phyloP scores from a whole-genome alignment of 1,284 basidiomycete species.

The Stygiomarasmius scandens region DNA sequence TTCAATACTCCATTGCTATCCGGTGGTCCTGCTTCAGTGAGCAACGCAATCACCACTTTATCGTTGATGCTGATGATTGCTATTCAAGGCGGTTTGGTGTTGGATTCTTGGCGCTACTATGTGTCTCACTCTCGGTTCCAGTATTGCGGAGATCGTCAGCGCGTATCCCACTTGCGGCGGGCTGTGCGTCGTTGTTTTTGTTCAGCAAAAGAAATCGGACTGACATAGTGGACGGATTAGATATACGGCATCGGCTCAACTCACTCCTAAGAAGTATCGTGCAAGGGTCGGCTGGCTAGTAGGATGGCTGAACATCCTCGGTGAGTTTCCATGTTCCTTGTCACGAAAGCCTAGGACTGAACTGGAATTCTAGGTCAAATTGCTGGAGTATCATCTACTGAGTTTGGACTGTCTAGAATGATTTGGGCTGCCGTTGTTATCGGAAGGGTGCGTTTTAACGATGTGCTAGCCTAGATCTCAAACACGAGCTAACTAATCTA shows the following conservation, averaged over 20 bases:
- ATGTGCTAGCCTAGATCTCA: neutral
- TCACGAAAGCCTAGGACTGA: neutral
- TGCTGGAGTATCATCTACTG: conserved; percentile 83
- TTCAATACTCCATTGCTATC: conserved; percentile 79
- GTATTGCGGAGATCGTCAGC: conserved; percentile 78
- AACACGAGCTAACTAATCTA: neutral
- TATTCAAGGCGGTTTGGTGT: conserved; percentile 69
- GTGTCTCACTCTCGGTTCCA: conserved; percentile 77
- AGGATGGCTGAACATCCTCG: conserved; percentile 88
- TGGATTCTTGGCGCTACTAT: conserved; percentile 74
- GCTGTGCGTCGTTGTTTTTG: conserved; percentile 49
- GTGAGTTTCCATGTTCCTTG: conserved; percentile 39
- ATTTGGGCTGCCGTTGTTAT: conserved; percentile 79
- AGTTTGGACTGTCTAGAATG: conserved; percentile 89
- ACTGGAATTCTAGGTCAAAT: conserved; percentile 56
- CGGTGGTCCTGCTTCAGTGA: conserved; percentile 78
- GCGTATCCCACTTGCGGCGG: conserved; percentile 86
- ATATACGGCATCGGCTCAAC: conserved; percentile 77
- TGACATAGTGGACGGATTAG: conserved; percentile 29
- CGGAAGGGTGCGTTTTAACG: conserved; percentile 42
- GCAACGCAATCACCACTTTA: conserved; percentile 18
- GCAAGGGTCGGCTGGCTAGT: conserved; percentile 77
- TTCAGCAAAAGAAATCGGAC: neutral
- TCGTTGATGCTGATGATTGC: neutral
- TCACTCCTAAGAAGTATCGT: conserved; percentile 70